These are phyloP conservation scores for Leucogyrophana mollusca DNA, from an alignment of 768 basidiomycete genomes.

Conservation along the genomic window DNA sequence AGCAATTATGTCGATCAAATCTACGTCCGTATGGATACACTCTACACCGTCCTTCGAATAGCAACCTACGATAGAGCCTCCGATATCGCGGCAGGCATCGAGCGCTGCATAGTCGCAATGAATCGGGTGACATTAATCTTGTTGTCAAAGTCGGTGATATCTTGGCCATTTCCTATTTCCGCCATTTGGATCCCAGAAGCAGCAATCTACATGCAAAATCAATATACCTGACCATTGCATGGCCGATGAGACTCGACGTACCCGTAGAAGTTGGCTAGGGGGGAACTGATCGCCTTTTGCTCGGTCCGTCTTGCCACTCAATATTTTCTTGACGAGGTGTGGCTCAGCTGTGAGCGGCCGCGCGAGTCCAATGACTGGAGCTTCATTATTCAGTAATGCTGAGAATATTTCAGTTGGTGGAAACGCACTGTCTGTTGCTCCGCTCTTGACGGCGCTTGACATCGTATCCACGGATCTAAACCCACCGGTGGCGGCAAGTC, in stretches of 20 bases:
- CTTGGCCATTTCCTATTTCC: slow-evolving; percentile 32
- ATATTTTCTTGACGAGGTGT: slow-evolving; percentile 24
- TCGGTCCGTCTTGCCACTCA: slow-evolving; percentile 19
- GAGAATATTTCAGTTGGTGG: not conserved
- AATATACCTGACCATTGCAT: not conserved
- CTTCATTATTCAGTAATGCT: not conserved
- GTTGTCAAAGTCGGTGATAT: slow-evolving; percentile 30
- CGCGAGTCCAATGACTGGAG: slow-evolving; percentile 27
- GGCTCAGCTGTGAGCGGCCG: slow-evolving; percentile 30
- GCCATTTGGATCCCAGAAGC: slow-evolving; percentile 29
- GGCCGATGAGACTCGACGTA: slow-evolving; percentile 2
- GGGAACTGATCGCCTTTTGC: slow-evolving; percentile 31
- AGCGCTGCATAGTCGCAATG: slow-evolving; percentile 28
- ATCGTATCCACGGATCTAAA: slow-evolving; percentile 27
- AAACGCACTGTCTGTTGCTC: slow-evolving; percentile 26
- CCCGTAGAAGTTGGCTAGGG: slow-evolving; percentile 34
- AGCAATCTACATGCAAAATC: slow-evolving; percentile 19
- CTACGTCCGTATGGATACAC: too few species aligned
- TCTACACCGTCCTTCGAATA: too few species aligned
- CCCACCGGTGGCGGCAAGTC: slow-evolving; percentile 29
- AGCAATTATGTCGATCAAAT: too few species aligned
- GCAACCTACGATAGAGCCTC: too few species aligned
- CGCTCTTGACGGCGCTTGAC: slow-evolving; percentile 22
- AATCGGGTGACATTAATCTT: slow-evolving; percentile 30
- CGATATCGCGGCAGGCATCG: slow-evolving; percentile 29